Percentiles rank a stretch among this genome's conserved stretches.
Evolutionary conservation across 805 yeast species (phyloP).

Genomic region (Sugiyamaella marilandica): DNA sequence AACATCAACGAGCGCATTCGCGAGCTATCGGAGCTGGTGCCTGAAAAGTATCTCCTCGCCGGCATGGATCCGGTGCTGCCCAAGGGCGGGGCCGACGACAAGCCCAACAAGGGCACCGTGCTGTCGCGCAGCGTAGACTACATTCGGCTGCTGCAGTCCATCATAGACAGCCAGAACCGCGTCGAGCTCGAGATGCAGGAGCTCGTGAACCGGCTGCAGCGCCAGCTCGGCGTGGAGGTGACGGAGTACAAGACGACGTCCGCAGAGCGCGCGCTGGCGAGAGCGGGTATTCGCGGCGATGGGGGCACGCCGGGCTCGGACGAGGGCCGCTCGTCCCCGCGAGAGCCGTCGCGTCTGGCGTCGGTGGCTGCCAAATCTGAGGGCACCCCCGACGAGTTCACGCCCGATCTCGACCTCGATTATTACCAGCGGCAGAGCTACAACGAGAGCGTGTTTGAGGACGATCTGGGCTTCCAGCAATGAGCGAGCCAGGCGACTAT

Average conservation of each 20-base stretch:
- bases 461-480: conserved; percentile 1
- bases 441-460: conserved; percentile 8
- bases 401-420: conserved; percentile 18
- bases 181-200: conserved; percentile 70
- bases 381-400: conserved; percentile 16
- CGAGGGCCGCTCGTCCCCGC: background rate
- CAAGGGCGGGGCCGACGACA: conserved; percentile 29
- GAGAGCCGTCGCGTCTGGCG: conserved; percentile 3
- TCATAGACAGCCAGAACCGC: conserved; percentile 73
- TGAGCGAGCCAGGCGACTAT: background rate
- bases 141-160: conserved; percentile 51
- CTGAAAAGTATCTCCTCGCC: conserved; percentile 39
- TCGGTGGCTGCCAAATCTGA: background rate
- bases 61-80: conserved; percentile 13
- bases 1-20: conserved; percentile 83
- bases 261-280: conserved; percentile 71
- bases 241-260: conserved; percentile 57
- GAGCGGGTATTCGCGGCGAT: conserved; percentile 47
- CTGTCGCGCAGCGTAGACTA: conserved; percentile 77
- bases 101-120: conserved; percentile 79
- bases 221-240: conserved; percentile 39
- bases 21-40: conserved; percentile 75
- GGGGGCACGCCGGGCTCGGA: conserved; percentile 14
- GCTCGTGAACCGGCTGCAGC: conserved; percentile 51
- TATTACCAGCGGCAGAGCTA: conserved; percentile 13